A percentile compares a stretch with the other conserved stretches of the same genome.
These are phyloP conservation scores for Penicillium dipodomyicola DNA, from an alignment of 495 filamentous ascomycete species.

Conservation along the genomic window DNA sequence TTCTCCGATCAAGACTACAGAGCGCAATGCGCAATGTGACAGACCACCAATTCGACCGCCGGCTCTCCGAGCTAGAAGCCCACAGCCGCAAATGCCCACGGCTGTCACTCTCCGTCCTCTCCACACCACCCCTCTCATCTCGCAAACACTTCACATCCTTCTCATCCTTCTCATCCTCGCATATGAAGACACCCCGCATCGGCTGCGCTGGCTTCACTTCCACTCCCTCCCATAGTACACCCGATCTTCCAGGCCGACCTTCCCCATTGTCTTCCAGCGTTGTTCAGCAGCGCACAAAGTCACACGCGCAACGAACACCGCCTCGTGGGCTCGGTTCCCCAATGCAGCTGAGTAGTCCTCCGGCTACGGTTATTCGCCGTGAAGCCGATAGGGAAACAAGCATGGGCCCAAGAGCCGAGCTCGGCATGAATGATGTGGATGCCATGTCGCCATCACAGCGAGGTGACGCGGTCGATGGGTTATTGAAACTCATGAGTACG, in stretches of 20 bases:
- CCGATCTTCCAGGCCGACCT: constrained; percentile 23
- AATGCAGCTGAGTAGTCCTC: constrained; percentile 43
- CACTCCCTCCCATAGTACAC: constrained; percentile 21
- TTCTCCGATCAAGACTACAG: constrained; percentile 45
- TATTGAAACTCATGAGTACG: constrained; percentile 44
- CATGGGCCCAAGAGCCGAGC: constrained; percentile 13
- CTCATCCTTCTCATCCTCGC: constrained; percentile 8
- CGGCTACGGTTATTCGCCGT: constrained; percentile 28
- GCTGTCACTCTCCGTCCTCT: constrained; percentile 28
- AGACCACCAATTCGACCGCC: constrained; percentile 45
- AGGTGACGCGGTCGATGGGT: constrained; percentile 43
- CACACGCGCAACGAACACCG: constrained; percentile 27
- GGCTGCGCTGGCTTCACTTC: constrained; percentile 24
- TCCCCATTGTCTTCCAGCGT: constrained; percentile 12
- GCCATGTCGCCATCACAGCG: constrained; percentile 32
- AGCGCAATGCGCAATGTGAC: constrained; percentile 44
- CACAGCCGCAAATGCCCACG: constrained; percentile 44
- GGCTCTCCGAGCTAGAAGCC: constrained; percentile 45
- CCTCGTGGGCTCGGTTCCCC: constrained; percentile 27
- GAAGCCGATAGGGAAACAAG: constrained; percentile 11
- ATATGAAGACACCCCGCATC: constrained; percentile 26
- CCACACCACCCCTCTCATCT: constrained; percentile 19
- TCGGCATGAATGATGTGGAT: constrained; percentile 8
- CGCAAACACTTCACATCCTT: constrained; percentile 20
- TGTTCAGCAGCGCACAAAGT: constrained; percentile 23